Evolutionary conservation across 73 alveolate species (phyloP), one percentile per base, ranked within the genome.

Genomic region (Paramecium octaurelia): DNA sequence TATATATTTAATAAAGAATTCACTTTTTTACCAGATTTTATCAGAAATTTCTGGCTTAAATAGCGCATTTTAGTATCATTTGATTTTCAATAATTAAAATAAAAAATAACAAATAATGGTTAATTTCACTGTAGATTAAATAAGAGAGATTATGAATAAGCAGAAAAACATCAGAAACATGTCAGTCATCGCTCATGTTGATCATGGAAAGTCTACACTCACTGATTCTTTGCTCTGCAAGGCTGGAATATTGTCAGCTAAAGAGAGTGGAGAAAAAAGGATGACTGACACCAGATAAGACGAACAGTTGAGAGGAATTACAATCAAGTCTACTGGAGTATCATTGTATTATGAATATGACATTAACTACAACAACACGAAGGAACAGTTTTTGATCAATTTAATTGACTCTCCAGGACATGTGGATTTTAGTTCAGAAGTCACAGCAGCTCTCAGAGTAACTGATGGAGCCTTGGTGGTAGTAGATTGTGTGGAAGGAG

Each of bases 391-490:
- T 73, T 83, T 88, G 93, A 95, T 96, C 70, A 98, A 98, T 73
- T 90, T 98, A 73, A 98, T 98, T 70, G 99, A 98, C 92, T 96
- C 99, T 73, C 99, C 99, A 27, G 99, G 99, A 35, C 99, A 98
- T 88, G 98, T 97, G 8, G 99, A 97, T 95, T 97, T 97, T 95
- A 94, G 99, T 27, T 95, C 99, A 23, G 99, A 96, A 92, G 99
- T 97, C 58, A 98, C 99, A 10, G 97, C 99, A 3, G 99, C 99
- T 34, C 93, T 98, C 59, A 95, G 99, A 76, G 96, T 97, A 21
- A 97, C 99, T 27, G 99, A 98, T 86, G 99, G 99, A 21, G 99
- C 99, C 38, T 90, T 98, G 34, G 99, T 98, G 8, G 98, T 98
- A 24, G 99, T 98, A 14, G 98, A 98, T 73, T 95, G 95, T 80